Base-by-base conservation (phyloP, 805 yeast genomes). In the Candida fluviatilis region DNA sequence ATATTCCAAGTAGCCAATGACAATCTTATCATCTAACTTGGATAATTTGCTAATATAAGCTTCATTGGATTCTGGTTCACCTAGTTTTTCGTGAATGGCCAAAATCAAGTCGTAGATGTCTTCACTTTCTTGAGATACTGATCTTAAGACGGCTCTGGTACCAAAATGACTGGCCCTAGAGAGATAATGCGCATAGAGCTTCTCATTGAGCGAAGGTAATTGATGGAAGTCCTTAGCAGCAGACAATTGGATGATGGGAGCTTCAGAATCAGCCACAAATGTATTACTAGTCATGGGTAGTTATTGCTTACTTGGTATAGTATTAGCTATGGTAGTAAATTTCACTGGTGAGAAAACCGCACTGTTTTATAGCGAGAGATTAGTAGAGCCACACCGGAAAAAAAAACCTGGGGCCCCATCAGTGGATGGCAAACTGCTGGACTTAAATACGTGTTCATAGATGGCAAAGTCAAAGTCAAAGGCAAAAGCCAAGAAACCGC, bases 111-210 rank as follows among this genome's bases (percentile, higher is more conserved):
- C 90, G 53, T 70, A 86, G 42, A 87, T 83, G 16, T 61, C 56
- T 58, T 88, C 95, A 42, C 88, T 76, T 52, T 88, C 95, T 16
- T 84, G 83, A 8, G 90, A 81, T 4, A 88, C 95, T 29, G 88
- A 87, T 52, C 95, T 72, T 42, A 86, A 65, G 2, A 84, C 86
- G 4, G 81, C 85, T 45, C 93, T 70, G 8, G 93, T 74, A 27
- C 96, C 96, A 62, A 78, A 78, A 57, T 85, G 95, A 31, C 89
- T 78, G 2, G 95, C 96, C 52, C 82, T 77, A 28, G 90, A 78
- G 60, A 88, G 76, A 57, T 79, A 80, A 63, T 88, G 95, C 15
- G 96, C 95, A 54, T 88, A 88, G 28, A 52, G 45, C 40, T 72
- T 69, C 55, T 84, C 76, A 45, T 82, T 82, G 28, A 66, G 59